phyloP scores from a whole-genome alignment of 1,284 basidiomycete genomes.

The Meripilus lineatus region DNA sequence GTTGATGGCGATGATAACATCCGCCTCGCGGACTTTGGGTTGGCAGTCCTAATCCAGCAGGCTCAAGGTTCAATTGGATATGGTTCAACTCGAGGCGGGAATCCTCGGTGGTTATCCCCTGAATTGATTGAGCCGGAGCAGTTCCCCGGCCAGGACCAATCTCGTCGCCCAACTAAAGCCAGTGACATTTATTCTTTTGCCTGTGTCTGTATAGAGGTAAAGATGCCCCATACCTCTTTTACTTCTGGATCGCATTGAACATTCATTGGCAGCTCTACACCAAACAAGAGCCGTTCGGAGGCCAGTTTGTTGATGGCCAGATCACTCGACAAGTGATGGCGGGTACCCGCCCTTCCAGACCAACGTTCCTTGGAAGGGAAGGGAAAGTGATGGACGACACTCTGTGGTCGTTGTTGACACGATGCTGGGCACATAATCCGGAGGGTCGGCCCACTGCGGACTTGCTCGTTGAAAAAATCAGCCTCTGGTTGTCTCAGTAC shows the following conservation, averaged over 20 bases:
- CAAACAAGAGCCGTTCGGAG: neutral
- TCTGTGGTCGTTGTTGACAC: neutral
- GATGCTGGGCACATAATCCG: neutral
- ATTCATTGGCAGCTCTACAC: neutral
- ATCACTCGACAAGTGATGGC: neutral
- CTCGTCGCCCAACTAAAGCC: neutral
- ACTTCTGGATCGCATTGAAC: neutral
- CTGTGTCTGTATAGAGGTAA: constrained; percentile 2
- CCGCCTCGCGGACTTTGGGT: constrained; percentile 4
- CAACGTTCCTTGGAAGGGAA: neutral
- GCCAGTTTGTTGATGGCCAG: neutral
- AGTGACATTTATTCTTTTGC: constrained; percentile 8
- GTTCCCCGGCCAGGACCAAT: neutral
- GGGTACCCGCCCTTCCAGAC: neutral
- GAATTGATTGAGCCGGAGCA: neutral
- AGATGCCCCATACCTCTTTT: neutral
- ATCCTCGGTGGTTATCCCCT: constrained; percentile 1
- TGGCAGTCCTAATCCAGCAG: neutral
- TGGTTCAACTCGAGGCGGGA: constrained; percentile 8
- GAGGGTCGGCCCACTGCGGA: neutral
- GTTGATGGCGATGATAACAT: constrained; percentile 1
- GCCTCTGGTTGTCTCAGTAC: no score
- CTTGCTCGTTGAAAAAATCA: no score
- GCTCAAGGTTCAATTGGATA: constrained; percentile 4
- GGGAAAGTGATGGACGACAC: neutral